Evolutionary conservation across 2,329 filamentous ascomycete species (phyloP).

Genomic region (Claviceps sp.): DNA sequence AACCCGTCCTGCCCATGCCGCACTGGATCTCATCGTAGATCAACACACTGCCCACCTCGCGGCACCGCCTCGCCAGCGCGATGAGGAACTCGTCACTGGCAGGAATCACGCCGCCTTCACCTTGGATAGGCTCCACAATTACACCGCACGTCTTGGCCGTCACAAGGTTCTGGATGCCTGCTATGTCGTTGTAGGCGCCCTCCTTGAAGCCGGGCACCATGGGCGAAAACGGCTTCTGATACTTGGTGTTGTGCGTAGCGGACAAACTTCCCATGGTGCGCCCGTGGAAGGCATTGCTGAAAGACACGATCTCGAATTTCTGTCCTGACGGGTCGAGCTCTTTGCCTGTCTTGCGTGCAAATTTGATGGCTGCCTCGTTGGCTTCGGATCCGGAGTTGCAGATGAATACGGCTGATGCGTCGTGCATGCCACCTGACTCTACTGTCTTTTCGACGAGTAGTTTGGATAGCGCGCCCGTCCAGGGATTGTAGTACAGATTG

Average conservation of each 20-base stretch:
- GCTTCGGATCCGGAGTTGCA: constrained; percentile 96
- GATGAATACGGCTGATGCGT: constrained; percentile 70
- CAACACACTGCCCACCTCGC: constrained; percentile 74
- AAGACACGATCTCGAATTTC: constrained; percentile 81
- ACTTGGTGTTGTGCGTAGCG: constrained; percentile 96
- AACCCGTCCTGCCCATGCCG: constrained; percentile 75
- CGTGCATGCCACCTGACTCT: constrained; percentile 68
- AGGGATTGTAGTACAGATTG: constrained; percentile 94
- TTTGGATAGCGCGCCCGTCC: constrained; percentile 82
- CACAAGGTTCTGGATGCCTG: constrained; percentile 56
- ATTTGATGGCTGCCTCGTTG: constrained; percentile 96
- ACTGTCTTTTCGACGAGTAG: constrained; percentile 70
- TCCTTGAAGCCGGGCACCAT: constrained; percentile 92
- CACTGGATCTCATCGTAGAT: constrained; percentile 98
- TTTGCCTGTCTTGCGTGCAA: constrained; percentile 83
- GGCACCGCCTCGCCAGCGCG: constrained; percentile 72
- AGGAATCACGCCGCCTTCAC: constrained; percentile 83
- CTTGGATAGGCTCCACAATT: constrained; percentile 93
- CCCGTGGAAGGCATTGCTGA: constrained; percentile 86
- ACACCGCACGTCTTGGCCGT: constrained; percentile 84
- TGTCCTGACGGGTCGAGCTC: constrained; percentile 52
- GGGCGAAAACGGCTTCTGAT: constrained; percentile 85
- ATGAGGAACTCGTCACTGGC: constrained; percentile 72
- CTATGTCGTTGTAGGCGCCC: constrained; percentile 73
- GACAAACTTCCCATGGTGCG: constrained; percentile 90